Evolutionary conservation across 2,329 filamentous ascomycete genomes (phyloP).

Genomic region (Berkeleyomyces rouxiae): DNA sequence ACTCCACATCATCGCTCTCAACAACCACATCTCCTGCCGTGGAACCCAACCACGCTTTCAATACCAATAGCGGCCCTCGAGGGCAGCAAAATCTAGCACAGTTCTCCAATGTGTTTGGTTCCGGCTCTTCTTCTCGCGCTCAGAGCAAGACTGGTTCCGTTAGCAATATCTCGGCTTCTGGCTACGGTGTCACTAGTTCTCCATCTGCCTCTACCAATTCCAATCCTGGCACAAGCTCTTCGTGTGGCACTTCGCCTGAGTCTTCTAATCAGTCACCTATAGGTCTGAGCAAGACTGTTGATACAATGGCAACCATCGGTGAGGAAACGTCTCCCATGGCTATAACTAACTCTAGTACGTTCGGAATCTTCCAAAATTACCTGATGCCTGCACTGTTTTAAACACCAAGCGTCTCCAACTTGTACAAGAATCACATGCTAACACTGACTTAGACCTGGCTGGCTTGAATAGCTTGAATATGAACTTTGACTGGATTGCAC

Average conservation of each 20-base stretch:
- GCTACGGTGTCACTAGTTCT: slow-evolving; percentile 41
- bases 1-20: slow-evolving; percentile 1
- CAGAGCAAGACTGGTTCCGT: slow-evolving; percentile 1
- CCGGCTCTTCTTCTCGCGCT: neutral
- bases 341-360: slow-evolving; percentile 7
- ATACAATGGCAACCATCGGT: slow-evolving; percentile 47
- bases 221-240: slow-evolving; percentile 42
- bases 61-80: neutral
- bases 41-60: neutral
- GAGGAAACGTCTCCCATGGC: slow-evolving; percentile 34
- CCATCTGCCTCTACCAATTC: slow-evolving; percentile 47
- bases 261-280: slow-evolving; percentile 55
- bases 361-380: neutral
- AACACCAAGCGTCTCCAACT: neutral
- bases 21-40: slow-evolving; percentile 14
- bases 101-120: slow-evolving; percentile 10
- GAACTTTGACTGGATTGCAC: slow-evolving; percentile 57
- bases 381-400: neutral
- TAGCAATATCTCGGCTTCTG: slow-evolving; percentile 12
- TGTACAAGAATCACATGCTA: slow-evolving; percentile 10
- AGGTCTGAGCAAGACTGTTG: slow-evolving; percentile 41
- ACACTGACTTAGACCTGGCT: slow-evolving; percentile 9
- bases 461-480: slow-evolving; percentile 17
- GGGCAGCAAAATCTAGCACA: slow-evolving; percentile 5
- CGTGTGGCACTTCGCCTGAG: slow-evolving; percentile 64